phyloP scores from a whole-genome alignment of 2,329 filamentous ascomycete genomes.

The Colletotrichum echinochloae region DNA sequence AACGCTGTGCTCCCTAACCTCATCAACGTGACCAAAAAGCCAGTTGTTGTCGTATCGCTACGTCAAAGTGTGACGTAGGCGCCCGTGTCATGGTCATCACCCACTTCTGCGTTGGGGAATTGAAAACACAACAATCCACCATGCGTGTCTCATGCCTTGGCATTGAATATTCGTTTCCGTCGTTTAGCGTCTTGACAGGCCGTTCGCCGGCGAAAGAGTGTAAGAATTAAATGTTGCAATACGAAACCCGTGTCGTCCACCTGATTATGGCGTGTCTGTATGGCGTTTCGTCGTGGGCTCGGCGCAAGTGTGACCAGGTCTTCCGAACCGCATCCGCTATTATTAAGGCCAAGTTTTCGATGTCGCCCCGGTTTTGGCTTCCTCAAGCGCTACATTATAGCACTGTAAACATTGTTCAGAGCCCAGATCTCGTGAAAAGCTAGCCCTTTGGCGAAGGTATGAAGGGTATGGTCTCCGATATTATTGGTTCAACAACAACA shows the following conservation, averaged over 20 bases:
- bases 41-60: not conserved
- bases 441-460: not conserved
- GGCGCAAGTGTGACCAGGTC: not conserved
- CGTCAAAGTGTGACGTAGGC: not conserved
- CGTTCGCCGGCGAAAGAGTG: conserved; percentile 17
- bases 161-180: conserved; percentile 22
- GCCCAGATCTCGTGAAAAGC: not conserved
- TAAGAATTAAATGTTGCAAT: not conserved
- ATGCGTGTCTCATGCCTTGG: conserved; percentile 43
- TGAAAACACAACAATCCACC: conserved; percentile 24
- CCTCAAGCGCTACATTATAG: not conserved
- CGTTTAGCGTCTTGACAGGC: not conserved
- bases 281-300: not conserved
- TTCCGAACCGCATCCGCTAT: not conserved
- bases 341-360: not conserved
- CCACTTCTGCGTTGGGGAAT: conserved; percentile 8
- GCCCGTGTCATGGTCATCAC: not conserved
- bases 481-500: not conserved
- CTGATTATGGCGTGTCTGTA: not conserved
- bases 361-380: not conserved
- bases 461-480: not conserved
- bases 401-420: not conserved
- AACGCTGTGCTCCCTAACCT: conserved; percentile 1
- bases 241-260: not conserved
- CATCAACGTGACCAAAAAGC: conserved; percentile 9